Percentiles rank a stretch among this genome's conserved stretches.
These are phyloP conservation scores for Calophaca sinica DNA, from an alignment of 306 rosid genomes.

Conservation along the genomic window DNA sequence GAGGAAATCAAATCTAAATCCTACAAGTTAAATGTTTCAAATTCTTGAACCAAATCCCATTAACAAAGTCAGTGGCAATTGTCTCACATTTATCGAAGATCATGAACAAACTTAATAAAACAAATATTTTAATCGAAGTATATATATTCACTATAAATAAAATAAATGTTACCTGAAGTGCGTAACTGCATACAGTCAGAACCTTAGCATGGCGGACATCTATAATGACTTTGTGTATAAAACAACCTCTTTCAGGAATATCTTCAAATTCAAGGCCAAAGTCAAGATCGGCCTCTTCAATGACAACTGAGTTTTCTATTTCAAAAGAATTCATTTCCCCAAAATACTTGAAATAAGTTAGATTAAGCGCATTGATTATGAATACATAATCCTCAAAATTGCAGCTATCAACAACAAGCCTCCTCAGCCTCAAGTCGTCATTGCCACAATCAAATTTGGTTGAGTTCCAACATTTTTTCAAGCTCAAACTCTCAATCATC, in stretches of 20 bases:
- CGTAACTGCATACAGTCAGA: constrained; percentile 4
- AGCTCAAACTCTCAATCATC: constrained; percentile 17
- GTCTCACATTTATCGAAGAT: not conserved
- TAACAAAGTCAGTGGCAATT: not conserved
- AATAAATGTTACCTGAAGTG: not conserved
- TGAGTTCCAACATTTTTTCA: constrained; percentile 17
- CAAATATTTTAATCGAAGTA: not conserved
- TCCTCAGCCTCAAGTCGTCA: not conserved
- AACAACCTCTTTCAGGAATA: no score
- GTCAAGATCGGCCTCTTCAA: constrained; percentile 21
- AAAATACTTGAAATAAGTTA: constrained; percentile 6
- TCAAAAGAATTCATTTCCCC: not conserved
- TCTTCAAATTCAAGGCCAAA: not conserved
- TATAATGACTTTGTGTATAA: not conserved
- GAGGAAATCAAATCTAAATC: no score
- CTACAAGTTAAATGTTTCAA: no score
- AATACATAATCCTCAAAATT: not conserved
- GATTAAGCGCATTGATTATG: constrained; percentile 28
- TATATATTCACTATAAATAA: not conserved
- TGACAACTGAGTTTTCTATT: not conserved
- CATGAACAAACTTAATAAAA: not conserved
- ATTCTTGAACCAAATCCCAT: not conserved
- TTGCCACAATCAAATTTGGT: not conserved
- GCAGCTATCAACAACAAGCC: constrained; percentile 24
- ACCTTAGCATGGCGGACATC: constrained; percentile 19